Percentiles rank a stretch among this genome's conserved stretches.
Conservation (phyloP, 2,329 filamentous ascomycete genomes). For the Cryphonectria parasitica region DNA sequence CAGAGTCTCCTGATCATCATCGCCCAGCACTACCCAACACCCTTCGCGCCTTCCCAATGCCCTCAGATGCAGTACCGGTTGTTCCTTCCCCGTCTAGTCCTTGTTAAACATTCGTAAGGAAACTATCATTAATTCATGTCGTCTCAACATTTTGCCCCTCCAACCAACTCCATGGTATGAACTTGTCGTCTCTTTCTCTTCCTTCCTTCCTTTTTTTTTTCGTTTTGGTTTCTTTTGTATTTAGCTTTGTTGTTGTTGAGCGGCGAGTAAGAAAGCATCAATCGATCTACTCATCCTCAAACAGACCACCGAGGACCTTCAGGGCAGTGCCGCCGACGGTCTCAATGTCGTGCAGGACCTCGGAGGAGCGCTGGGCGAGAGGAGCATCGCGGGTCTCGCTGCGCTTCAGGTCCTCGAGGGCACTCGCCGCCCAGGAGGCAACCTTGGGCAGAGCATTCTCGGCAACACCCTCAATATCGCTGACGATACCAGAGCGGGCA, state of each 20-base stretch:
- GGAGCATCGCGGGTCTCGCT: not conserved
- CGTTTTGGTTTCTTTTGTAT: not conserved
- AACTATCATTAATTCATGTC: conserved; percentile 1
- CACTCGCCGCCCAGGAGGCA: not conserved
- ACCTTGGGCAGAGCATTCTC: not conserved
- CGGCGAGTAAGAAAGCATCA: too few relatives aligned
- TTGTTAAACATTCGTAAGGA: not conserved
- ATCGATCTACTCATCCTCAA: conserved; percentile 6
- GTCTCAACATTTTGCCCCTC: not conserved
- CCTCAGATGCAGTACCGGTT: not conserved
- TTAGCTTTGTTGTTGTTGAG: too few relatives aligned
- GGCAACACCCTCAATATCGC: not conserved
- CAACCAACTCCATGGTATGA: not conserved
- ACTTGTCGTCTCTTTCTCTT: not conserved
- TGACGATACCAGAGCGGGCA: not conserved
- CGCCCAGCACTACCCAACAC: conserved; percentile 8
- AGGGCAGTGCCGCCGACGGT: conserved; percentile 7
- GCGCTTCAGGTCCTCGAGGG: not conserved
- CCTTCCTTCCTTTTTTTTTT: too few relatives aligned
- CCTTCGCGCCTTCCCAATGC: not conserved
- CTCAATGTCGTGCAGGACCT: conserved; percentile 1
- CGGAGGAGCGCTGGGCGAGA: not conserved
- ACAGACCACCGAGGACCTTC: conserved; percentile 9
- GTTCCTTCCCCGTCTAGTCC: not conserved
- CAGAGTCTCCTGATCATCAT: conserved; percentile 14